A percentile compares a stretch with the other conserved stretches of the same genome.
phyloP scores from a whole-genome alignment of 2,329 filamentous ascomycete genomes.

The Ceratocystis colombiana region DNA sequence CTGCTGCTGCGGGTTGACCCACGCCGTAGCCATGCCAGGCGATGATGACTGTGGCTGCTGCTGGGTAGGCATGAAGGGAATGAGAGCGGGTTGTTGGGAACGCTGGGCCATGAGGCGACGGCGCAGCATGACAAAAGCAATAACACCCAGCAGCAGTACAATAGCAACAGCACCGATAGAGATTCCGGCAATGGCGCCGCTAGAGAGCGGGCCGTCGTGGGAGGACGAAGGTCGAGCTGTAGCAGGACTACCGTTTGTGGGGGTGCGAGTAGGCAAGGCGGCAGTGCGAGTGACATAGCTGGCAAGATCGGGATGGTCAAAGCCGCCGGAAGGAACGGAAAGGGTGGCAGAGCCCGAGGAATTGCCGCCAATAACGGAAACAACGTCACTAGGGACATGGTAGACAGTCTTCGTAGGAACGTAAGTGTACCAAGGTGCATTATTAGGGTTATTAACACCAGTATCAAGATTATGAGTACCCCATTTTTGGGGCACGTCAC shows the following conservation, averaged over 20 bases:
- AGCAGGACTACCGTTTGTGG: slow-evolving; percentile 38
- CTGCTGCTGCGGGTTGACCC: slow-evolving; percentile 1
- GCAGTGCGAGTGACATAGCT: slow-evolving; percentile 46
- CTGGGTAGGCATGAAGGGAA: slow-evolving; percentile 13
- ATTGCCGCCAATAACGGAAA: slow-evolving; percentile 42
- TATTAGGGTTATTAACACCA: slow-evolving; percentile 40
- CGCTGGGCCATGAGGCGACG: slow-evolving; percentile 28
- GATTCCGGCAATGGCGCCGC: slow-evolving; percentile 39
- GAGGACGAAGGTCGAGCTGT: neutral
- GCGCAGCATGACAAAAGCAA: slow-evolving; percentile 32
- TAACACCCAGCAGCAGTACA: slow-evolving; percentile 30
- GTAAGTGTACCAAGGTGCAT: slow-evolving; percentile 44
- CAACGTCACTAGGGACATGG: slow-evolving; percentile 43
- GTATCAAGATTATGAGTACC: slow-evolving; percentile 49
- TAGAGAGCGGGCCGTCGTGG: slow-evolving; percentile 29
- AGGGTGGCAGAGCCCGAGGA: slow-evolving; percentile 45
- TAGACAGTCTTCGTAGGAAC: slow-evolving; percentile 43
- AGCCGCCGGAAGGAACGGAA: slow-evolving; percentile 41
- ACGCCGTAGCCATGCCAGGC: slow-evolving; percentile 9
- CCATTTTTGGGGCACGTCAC: slow-evolving; percentile 44
- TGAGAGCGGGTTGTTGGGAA: slow-evolving; percentile 23
- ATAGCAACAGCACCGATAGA: slow-evolving; percentile 33
- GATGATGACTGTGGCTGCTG: slow-evolving; percentile 9
- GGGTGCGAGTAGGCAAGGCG: slow-evolving; percentile 37
- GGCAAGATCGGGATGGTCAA: slow-evolving; percentile 41